phyloP scores from a whole-genome alignment of 2,329 filamentous ascomycete genomes.

The Plenodomus lindquistii region DNA sequence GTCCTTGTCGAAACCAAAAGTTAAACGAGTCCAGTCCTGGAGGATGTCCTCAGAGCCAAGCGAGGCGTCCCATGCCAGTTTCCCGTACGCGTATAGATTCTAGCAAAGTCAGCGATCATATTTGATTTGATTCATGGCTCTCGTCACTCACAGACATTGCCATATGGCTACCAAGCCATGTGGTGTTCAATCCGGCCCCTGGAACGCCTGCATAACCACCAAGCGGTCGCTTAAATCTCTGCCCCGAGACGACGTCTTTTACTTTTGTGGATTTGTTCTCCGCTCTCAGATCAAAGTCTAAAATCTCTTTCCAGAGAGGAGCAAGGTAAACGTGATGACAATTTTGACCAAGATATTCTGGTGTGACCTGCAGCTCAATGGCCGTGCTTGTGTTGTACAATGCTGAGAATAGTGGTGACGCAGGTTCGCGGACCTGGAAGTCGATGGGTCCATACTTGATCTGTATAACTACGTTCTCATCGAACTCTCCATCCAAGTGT shows the following conservation, averaged over 20 bases:
- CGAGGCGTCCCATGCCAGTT: conserved; percentile 66
- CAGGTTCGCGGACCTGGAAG: conserved; percentile 71
- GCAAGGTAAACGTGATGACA: conserved; percentile 69
- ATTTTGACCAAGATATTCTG: conserved; percentile 74
- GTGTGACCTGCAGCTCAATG: conserved; percentile 68
- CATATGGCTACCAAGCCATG: conserved; percentile 71
- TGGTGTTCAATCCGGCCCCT: conserved; percentile 67
- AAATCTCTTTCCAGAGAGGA: conserved; percentile 69
- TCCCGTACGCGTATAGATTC: conserved; percentile 70
- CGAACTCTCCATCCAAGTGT: conserved; percentile 66
- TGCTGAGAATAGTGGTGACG: conserved; percentile 65
- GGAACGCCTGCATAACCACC: conserved; percentile 69
- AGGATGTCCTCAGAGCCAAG: conserved; percentile 56
- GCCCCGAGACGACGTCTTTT: conserved; percentile 63
- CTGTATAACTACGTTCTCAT: conserved; percentile 72
- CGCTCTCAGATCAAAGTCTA: conserved; percentile 69
- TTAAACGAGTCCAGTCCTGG: conserved; percentile 69
- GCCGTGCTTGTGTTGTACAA: conserved; percentile 54
- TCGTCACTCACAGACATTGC: conserved; percentile 55
- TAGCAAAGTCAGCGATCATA: conserved; percentile 47
- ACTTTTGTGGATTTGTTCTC: conserved; percentile 61
- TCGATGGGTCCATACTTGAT: conserved; percentile 77
- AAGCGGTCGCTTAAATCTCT: conserved; percentile 60
- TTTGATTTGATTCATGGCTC: background rate
- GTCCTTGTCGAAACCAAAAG: conserved; percentile 60